Base-by-base conservation (phyloP, 768 basidiomycete species). In the Leccinellum rugosiceps region DNA sequence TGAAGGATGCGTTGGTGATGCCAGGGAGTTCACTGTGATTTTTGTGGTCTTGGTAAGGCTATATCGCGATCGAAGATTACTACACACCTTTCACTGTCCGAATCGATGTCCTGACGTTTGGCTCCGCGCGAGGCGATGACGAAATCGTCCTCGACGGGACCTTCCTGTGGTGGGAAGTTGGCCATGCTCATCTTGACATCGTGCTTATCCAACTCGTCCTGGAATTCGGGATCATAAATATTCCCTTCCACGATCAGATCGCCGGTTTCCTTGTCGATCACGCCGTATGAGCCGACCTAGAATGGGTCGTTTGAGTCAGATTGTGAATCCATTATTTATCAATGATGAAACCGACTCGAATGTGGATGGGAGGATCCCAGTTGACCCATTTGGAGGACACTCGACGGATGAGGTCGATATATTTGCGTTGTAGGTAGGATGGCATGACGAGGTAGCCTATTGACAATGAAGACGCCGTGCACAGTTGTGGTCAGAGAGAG, bases 271-370 rank as follows among this genome's bases (percentile, higher is more conserved):
- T 52, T 65, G 41, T 76, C 64, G 45, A 76, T 26, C n/a, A 30
- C 60, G 15, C 75, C 75, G 54, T 72, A 76, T 25, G 71, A 56
- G n/a, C 75, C 75, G 25, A 76, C 72, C 75, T 75, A 48, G 9
- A 25, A 19, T 7, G 1, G 3, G 45, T 32, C 2, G 1, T 3
- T 19, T 43, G n/a, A 41, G 38, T 64, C 23, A 52, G 31, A 23
- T 3, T 23, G 15, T 5, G 13, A 35, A 41, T 46, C 35, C 17
- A 32, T 6, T 15, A 26, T 2, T 49, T 31, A 14, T 31, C 3
- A 2, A 19, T 2, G 34, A 38, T 11, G 38, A 54, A 14, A 60
- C 68, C 26, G 41, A 72, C 74, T 55, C 63, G 53, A 47, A 75
- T 64, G 19, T 53, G 55, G 30, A 59, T 57, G 11, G 66, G 67